Percentiles rank a stretch among this genome's conserved stretches.
phyloP scores from a whole-genome alignment of 2,329 filamentous ascomycete species.

The Paracoccidioides lutzii region DNA sequence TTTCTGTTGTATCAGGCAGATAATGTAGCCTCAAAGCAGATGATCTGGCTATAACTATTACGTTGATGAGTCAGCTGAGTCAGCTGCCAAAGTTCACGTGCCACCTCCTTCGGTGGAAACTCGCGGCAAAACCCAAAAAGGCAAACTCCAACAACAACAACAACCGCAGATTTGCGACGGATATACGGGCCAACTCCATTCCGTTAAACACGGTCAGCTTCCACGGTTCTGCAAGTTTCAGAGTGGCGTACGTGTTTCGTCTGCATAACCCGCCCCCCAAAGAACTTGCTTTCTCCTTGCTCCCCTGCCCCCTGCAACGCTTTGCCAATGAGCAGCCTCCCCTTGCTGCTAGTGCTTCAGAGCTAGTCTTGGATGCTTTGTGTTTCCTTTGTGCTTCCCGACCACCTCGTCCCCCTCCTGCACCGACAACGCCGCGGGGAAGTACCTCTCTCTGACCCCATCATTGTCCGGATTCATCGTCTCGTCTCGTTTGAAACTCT shows the following conservation, averaged over 20 bases:
- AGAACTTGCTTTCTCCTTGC: not conserved
- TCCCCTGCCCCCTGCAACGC: not conserved
- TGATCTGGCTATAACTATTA: too few relatives aligned
- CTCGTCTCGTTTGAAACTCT: not conserved
- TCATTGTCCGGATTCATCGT: not conserved
- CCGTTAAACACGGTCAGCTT: too few relatives aligned
- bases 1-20: too few relatives aligned
- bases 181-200: too few relatives aligned
- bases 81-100: not conserved
- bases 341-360: not conserved
- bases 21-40: too few relatives aligned
- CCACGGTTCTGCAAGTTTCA: not conserved
- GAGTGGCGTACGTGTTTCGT: not conserved
- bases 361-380: not conserved
- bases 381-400: conserved; percentile 2
- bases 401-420: conserved; percentile 3
- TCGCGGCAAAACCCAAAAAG: not conserved
- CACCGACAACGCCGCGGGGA: not conserved
- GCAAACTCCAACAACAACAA: not conserved
- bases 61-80: not conserved
- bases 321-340: not conserved
- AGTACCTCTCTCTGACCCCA: not conserved
- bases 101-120: too few relatives aligned
- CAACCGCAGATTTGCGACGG: too few relatives aligned
- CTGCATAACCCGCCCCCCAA: not conserved